Base-by-base conservation (phyloP, 179 eudicot species). In the Spergularia azorica region DNA sequence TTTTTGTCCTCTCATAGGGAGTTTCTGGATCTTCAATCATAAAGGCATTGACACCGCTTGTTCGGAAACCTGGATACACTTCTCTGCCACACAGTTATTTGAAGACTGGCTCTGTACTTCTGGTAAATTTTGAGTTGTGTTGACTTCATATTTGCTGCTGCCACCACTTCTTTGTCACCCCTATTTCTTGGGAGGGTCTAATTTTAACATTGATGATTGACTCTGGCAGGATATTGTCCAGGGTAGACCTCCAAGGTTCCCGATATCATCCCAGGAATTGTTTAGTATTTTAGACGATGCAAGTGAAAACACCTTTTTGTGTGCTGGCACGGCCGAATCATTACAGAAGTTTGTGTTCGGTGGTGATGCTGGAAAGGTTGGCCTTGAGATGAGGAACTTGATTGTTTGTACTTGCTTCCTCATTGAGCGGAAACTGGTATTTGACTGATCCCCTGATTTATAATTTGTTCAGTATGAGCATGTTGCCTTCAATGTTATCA, bases 221-320 rank as follows among this genome's bases (percentile, higher is more conserved):
- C 54, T 71, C 71, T 82, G 63, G 79, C 91, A 96, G 99, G 99
- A 96, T 79, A 79, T 94, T 72, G 84, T 96, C 74, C 89, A 87
- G 85, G 86, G 84, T 73, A 88, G 84, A 82, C 88, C 91, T 76
- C 80, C 88, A 75, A 84, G 88, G 82, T 83, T 87, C 74, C 94
- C 95, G 17, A 71, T 90, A 76, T 81, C 87, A 63, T 93, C 95
- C 48, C 87, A 81, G 71, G 96, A 96, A 66, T 64, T 96, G 73
- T 96, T 96, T 70, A 73, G 80, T 70, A 80, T 96, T 78, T 91
- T 96, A 72, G 99, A 96, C 76, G 94, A 87, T 82, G 96, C 99
- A 54, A 94, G 98, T 81, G 99, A 96, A 88, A 86, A 86, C 57
- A 96, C 99, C n/a, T 96, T 96, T 81, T 81, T 96, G 73, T 88